Evolutionary conservation across 331 rosid species (phyloP).

Genomic region (Prunus yedoensis): DNA sequence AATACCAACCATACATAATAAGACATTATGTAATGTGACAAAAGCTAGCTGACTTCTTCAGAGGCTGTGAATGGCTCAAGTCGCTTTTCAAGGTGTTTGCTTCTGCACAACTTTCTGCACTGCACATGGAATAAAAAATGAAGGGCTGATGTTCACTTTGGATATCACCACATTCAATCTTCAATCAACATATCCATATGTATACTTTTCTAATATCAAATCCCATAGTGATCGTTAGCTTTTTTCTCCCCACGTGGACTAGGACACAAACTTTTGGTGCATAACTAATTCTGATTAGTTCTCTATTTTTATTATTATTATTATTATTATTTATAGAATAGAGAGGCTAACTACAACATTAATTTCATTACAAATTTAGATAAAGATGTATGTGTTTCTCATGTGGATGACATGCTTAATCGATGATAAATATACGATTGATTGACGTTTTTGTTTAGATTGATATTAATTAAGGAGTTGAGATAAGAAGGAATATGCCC

Average conservation of each 20-base stretch:
- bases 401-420: not conserved
- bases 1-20: not conserved
- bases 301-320: not conserved
- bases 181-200: not conserved
- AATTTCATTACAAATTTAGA: too few relatives aligned
- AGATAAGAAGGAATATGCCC: not conserved
- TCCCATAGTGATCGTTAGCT: not conserved
- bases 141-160: not conserved
- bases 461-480: not conserved
- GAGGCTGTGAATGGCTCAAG: not conserved
- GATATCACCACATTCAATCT: not conserved
- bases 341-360: too few relatives aligned
- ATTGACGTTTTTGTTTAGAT: not conserved
- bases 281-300: not conserved
- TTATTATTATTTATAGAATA: too few relatives aligned
- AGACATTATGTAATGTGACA: not conserved
- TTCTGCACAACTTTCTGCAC: too few relatives aligned
- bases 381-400: too few relatives aligned
- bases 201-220: not conserved
- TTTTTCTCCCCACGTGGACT: not conserved
- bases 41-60: not conserved
- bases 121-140: not conserved
- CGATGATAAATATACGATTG: not conserved
- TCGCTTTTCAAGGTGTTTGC: not conserved
- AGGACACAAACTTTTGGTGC: not conserved